Base-by-base conservation (phyloP, 2,329 filamentous ascomycete species). In the Verticillium klebahnii region DNA sequence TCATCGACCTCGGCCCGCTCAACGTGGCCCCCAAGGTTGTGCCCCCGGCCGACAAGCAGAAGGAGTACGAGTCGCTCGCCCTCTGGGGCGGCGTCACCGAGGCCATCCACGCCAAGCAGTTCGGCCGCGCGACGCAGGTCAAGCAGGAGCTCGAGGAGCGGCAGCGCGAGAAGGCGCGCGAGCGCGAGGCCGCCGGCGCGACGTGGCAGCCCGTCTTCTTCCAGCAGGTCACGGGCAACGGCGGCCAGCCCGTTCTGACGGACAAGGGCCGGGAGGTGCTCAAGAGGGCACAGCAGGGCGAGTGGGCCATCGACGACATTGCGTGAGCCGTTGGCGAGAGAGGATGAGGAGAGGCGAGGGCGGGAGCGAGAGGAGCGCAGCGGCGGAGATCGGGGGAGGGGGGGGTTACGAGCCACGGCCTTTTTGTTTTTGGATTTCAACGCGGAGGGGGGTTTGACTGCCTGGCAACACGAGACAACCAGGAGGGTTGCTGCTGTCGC, bases 91-190 rank as follows among this genome's bases (percentile, higher is more conserved):
- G 85, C 29, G 94, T 99, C 55, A 98, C 95, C 19, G 83, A 91
- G 59, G 92, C 93, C 39, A 98, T 99, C 70, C 75, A 85, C 25
- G 79, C 87, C 64, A 96, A 93, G 76, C 92, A 96, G 72, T 99
- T 88, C 75, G 85, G 84, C 52, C 87, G 90, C 66, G 95, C 95
- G 8, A 99, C 95, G 25, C 86, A 85, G 23, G 79, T 95, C 65
- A 99, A 99, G 80, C 87, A 92, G 63, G 92, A 96, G 69, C 85
- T 99, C 12, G 95, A 99, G 75, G 95, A 99, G 74, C 82, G 83
- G 54, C 95, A 99, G 78, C 84, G 95, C 36, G 85, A 91, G 69
- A 94, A 92, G 77, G 93, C 92, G 1, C 87, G 92, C 29, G 87
- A 94, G 72, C 84, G 95, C 54, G 90, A 94, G 72, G 82, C 83